Evolutionary conservation across 2,329 filamentous ascomycete genomes (phyloP), one percentile per base, ranked within the genome.

Genomic region (Fusarium sp.): DNA sequence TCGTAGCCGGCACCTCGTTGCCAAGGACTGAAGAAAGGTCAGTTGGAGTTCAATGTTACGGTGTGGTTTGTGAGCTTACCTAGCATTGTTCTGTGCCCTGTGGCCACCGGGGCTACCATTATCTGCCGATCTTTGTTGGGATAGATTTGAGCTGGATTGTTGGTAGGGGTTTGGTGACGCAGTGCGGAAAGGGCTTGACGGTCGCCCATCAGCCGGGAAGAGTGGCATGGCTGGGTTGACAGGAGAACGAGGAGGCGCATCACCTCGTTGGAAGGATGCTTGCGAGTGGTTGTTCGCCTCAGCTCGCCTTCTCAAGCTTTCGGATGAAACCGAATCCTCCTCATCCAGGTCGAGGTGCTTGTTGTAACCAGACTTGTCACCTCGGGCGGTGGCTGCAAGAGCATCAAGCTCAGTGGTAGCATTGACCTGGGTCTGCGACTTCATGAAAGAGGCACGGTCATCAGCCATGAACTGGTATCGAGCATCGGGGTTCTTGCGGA

Each of bases 381-480:
- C 94, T 77, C 95, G 91, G 34, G 95, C 95, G 8, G 94, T 97
- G 18, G 92, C 93, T 71, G 93, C 95, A 61, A 98, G 84, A 11
- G 95, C 95, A 79, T 98, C 94, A 53, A 98, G 87, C 81, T 98
- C 95, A 10, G 94, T 97, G 7, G 91, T 93, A 18, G 86, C 83
- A 47, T 82, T 88, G 57, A 97, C 85, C 77, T 95, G 91, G 8
- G 92, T 92, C 80, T 96, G 92, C 16, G 94, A 97, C 85, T 98
- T 98, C 90, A 98, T 97, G 83, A 98, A 98, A 12, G 95, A 98
- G 54, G 93, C 94, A 75, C 95, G 91, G 81, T 98, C 95, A 77
- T 98, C 95, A 58, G 92, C 92, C 95, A 98, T 98, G 76, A 94
- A 94, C 81, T 97, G 94, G 82, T 98, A 98, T 67, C 95, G 91